Conservation (phyloP, 306 rosid species). For the Prosopis cineraria region DNA sequence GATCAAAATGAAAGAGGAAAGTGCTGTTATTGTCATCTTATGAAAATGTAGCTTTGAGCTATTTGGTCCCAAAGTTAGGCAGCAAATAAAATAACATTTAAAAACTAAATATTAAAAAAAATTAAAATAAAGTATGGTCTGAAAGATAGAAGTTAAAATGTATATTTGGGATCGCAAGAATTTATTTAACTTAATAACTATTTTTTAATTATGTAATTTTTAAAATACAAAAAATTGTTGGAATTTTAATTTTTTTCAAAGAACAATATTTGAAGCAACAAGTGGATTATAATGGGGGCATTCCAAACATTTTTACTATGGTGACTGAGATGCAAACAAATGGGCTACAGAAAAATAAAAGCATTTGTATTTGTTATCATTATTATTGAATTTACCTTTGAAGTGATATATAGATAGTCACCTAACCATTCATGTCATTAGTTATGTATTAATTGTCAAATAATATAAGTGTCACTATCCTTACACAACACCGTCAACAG, state of each 20-base stretch:
- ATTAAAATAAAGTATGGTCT: not conserved
- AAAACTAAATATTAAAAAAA: not conserved
- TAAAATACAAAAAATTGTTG: not conserved
- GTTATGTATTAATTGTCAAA: constrained; percentile 18
- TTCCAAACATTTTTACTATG: constrained; percentile 21
- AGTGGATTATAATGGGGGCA: not conserved
- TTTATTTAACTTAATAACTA: not conserved
- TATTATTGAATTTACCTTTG: not conserved
- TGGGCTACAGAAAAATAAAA: constrained; percentile 17
- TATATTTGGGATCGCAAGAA: not conserved
- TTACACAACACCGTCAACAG: constrained; percentile 99
- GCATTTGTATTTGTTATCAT: not conserved
- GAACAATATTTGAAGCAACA: not conserved
- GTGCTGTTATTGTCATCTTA: not conserved
- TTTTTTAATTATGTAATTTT: too few relatives aligned
- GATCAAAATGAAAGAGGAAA: constrained; percentile 30
- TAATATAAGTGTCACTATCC: constrained; percentile 41
- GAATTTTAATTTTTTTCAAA: not conserved
- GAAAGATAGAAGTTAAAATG: not conserved
- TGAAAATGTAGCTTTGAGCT: not conserved
- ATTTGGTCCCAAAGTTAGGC: not conserved
- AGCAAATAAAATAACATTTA: not conserved
- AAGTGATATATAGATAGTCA: not conserved
- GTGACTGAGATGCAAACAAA: constrained; percentile 20
- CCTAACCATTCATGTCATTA: constrained; percentile 4